phyloP scores from a whole-genome alignment of 225 moss, liverwort and hornwort species.

The Pseudoscleropodium purum region DNA sequence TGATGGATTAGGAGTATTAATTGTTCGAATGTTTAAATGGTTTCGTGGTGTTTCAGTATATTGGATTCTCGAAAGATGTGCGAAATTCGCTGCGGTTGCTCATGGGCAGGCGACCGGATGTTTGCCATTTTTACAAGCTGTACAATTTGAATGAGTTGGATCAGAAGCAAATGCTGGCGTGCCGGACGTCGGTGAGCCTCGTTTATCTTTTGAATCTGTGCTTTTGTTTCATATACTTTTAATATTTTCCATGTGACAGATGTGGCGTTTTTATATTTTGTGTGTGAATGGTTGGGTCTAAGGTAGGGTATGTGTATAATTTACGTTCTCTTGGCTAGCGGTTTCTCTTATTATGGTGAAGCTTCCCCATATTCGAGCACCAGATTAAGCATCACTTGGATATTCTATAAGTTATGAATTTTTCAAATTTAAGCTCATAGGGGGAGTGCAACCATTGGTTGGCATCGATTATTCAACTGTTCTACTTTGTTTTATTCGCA shows the following conservation, averaged over 20 bases:
- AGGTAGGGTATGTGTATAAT: neutral
- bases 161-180: conserved; percentile 71
- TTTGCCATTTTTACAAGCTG: conserved; percentile 76
- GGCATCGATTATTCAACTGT: neutral
- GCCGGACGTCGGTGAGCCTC: conserved; percentile 55
- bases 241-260: neutral
- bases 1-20: neutral
- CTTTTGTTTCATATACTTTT: neutral
- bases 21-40: neutral
- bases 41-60: conserved; percentile 25
- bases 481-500: neutral
- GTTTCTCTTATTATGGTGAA: too few species aligned
- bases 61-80: conserved; percentile 96
- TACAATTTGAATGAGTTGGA: conserved; percentile 75
- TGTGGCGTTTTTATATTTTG: neutral
- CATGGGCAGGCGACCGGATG: conserved; percentile 88
- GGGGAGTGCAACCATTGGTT: neutral
- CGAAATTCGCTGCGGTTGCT: conserved; percentile 83
- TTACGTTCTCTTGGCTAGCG: neutral
- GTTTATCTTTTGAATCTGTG: neutral
- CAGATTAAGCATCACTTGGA: neutral
- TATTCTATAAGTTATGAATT: neutral
- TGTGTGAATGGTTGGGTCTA: neutral
- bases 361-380: neutral
- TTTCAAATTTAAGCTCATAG: neutral